These are phyloP conservation scores for Dryadomyces quercivorus DNA, from an alignment of 2,329 filamentous ascomycete species.

Conservation along the genomic window DNA sequence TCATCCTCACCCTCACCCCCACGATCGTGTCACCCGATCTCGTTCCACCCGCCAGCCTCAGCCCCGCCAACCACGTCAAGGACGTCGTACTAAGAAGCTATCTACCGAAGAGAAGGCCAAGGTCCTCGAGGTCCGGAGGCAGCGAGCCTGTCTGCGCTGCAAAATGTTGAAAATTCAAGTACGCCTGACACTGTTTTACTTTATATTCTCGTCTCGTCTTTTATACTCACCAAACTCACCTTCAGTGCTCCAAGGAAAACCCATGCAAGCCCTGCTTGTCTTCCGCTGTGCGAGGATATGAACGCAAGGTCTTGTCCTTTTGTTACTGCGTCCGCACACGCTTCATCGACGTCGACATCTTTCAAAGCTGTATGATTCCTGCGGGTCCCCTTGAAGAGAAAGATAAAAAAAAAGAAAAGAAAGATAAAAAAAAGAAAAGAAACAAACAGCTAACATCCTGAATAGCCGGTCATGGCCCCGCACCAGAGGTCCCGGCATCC, in stretches of 20 bases:
- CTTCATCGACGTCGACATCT: conserved; percentile 19
- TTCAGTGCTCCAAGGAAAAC: conserved; percentile 17
- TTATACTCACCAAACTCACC: neutral
- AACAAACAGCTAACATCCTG: neutral
- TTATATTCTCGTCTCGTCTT: too few species aligned
- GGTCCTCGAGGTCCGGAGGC: conserved; percentile 15
- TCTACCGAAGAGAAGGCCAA: conserved; percentile 14
- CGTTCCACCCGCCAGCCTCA: neutral
- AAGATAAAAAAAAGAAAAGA: neutral
- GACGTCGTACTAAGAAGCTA: conserved; percentile 13
- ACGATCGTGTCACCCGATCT: neutral
- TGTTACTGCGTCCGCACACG: conserved; percentile 19
- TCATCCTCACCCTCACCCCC: too few species aligned
- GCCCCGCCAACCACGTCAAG: conserved; percentile 1
- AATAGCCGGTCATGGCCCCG: conserved; percentile 3
- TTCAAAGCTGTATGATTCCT: conserved; percentile 9
- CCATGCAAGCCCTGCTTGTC: conserved; percentile 17
- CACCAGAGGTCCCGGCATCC: conserved; percentile 7
- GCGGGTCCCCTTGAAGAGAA: neutral
- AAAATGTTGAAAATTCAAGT: conserved; percentile 19
- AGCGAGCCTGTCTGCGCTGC: conserved; percentile 17
- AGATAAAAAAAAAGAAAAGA: neutral
- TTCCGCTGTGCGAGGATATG: conserved; percentile 15
- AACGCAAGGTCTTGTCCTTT: conserved; percentile 17
- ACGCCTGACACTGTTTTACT: neutral